These are phyloP conservation scores for Teratosphaeriaceae sp. DNA, from an alignment of 2,329 filamentous ascomycete species.

Conservation along the genomic window DNA sequence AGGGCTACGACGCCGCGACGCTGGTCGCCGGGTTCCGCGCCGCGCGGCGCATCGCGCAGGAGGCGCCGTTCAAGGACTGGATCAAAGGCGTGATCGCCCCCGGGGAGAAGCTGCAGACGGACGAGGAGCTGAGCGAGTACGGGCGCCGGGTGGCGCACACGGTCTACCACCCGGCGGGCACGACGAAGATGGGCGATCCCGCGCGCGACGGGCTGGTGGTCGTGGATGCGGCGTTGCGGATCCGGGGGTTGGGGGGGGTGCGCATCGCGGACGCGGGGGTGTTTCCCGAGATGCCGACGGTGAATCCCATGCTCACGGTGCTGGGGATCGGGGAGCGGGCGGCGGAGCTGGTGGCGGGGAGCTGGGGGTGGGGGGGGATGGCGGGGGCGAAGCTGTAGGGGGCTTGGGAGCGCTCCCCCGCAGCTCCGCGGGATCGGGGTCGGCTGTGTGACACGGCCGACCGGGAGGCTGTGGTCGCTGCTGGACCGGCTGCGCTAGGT, in stretches of 20 bases:
- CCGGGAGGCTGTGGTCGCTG: too few species aligned
- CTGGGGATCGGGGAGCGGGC: constrained; percentile 75
- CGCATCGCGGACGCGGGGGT: constrained; percentile 81
- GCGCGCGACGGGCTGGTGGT: constrained; percentile 64
- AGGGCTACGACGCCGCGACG: constrained; percentile 77
- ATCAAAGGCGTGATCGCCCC: constrained; percentile 77
- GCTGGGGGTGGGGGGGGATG: constrained; percentile 59
- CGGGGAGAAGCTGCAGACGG: constrained; percentile 63
- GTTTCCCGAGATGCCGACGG: constrained; percentile 78
- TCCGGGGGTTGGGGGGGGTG: constrained; percentile 65
- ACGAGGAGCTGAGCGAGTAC: constrained; percentile 77
- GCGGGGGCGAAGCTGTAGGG: constrained; percentile 48
- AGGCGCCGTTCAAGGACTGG: constrained; percentile 74
- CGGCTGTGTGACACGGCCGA: too few species aligned
- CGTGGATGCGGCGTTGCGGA: constrained; percentile 67
- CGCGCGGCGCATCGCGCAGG: constrained; percentile 67
- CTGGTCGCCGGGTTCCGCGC: constrained; percentile 71
- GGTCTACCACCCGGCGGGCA: constrained; percentile 84
- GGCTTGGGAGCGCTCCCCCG: too few species aligned
- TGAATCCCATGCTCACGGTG: constrained; percentile 90
- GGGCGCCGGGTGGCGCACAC: constrained; percentile 76
- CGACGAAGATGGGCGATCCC: constrained; percentile 82
- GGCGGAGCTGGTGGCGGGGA: constrained; percentile 74
- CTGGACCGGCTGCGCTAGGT: too few species aligned
- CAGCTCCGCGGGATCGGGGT: too few species aligned